phyloP scores from a whole-genome alignment of 345 rosid species.

The Eucalyptus fibrosa region DNA sequence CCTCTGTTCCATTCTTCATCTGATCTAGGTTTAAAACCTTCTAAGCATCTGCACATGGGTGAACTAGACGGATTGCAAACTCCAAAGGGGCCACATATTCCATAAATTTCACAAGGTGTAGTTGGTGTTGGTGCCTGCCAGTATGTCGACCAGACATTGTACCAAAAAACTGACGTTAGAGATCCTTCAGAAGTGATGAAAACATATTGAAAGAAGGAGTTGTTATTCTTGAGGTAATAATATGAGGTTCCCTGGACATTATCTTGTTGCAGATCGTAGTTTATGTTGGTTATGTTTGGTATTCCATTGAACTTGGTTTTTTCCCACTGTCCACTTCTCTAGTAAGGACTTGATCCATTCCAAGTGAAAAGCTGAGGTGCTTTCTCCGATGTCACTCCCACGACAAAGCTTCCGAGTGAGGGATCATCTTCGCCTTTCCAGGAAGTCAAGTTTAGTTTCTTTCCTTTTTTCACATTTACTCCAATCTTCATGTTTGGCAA shows the following conservation, averaged over 20 bases:
- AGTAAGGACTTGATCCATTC: not conserved
- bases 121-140: not conserved
- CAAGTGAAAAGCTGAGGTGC: slow-evolving; percentile 10
- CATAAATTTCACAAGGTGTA: slow-evolving; percentile 7
- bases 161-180: not conserved
- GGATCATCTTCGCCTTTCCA: slow-evolving; percentile 23
- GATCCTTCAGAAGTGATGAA: slow-evolving; percentile 1
- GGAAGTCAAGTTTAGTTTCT: slow-evolving; percentile 4
- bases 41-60: slow-evolving; percentile 6
- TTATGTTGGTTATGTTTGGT: not conserved
- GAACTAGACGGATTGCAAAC: not conserved
- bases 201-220: not conserved
- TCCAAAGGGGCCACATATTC: slow-evolving; percentile 12
- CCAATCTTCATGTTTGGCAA: slow-evolving; percentile 26
- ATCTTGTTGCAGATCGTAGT: not conserved
- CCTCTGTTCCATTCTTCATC: not conserved
- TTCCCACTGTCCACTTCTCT: slow-evolving; percentile 1
- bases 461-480: not conserved
- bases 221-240: not conserved
- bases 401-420: slow-evolving; percentile 1
- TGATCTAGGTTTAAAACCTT: slow-evolving; percentile 16
- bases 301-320: not conserved
- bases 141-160: not conserved
- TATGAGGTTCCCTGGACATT: not conserved
- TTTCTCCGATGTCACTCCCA: slow-evolving; percentile 1